Conservation (phyloP, 345 rosid species). For the Raphanus sativus region DNA sequence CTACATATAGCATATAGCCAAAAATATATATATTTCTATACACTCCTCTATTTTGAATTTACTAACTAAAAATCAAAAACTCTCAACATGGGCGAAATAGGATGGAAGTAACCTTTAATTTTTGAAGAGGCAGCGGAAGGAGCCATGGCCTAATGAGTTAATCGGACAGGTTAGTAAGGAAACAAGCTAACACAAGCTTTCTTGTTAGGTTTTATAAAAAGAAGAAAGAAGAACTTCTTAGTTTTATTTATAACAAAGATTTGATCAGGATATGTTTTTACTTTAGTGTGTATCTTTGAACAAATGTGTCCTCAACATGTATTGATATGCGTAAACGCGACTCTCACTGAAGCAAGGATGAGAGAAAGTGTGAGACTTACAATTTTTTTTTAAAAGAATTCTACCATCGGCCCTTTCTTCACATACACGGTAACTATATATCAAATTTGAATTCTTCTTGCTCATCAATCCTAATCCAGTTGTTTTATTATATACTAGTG, state of each 20-base stretch:
- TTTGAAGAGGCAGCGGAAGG: neutral
- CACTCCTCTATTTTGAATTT: neutral
- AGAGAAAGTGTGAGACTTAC: constrained; percentile 2
- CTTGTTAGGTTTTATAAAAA: neutral
- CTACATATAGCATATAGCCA: neutral
- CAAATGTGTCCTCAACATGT: constrained; percentile 24
- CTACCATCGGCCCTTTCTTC: neutral
- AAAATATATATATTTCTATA: neutral
- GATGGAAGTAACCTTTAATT: neutral
- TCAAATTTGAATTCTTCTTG: neutral
- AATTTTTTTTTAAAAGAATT: neutral
- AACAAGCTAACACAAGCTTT: constrained; percentile 8
- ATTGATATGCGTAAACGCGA: constrained; percentile 26
- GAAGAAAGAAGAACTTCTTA: neutral
- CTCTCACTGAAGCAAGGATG: neutral
- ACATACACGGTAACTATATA: constrained; percentile 1
- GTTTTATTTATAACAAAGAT: neutral
- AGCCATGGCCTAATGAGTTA: constrained; percentile 4
- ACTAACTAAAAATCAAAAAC: neutral
- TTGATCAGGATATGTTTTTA: neutral
- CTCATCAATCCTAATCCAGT: neutral
- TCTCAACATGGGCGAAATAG: neutral
- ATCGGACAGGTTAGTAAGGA: neutral
- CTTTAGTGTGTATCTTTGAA: constrained; percentile 20
- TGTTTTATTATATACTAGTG: too few relatives aligned